Percentiles rank a stretch among this genome's conserved stretches.
phyloP scores from a whole-genome alignment of 2,329 filamentous ascomycete genomes.

The Beauveria pseudobassiana region DNA sequence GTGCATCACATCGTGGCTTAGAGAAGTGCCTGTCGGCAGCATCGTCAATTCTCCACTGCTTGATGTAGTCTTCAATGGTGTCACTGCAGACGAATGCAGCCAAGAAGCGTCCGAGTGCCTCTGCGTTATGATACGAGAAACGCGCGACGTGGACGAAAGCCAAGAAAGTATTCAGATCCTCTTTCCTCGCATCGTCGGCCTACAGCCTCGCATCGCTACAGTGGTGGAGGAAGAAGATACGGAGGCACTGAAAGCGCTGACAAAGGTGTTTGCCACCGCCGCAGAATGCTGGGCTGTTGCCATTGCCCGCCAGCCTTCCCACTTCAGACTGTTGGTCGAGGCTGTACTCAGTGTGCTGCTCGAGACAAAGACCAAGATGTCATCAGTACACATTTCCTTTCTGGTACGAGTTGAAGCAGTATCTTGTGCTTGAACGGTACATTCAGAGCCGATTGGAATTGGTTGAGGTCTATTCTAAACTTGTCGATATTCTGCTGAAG shows the following conservation, averaged over 20 bases:
- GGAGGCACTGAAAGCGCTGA: slow-evolving; percentile 81
- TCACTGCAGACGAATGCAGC: slow-evolving; percentile 70
- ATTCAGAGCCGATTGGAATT: slow-evolving; percentile 70
- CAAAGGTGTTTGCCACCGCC: slow-evolving; percentile 84
- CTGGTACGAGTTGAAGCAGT: slow-evolving; percentile 98
- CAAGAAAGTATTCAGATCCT: slow-evolving; percentile 73
- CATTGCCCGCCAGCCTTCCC: slow-evolving; percentile 72
- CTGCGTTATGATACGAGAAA: slow-evolving; percentile 86
- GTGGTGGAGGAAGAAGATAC: slow-evolving; percentile 73
- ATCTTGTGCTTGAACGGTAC: slow-evolving; percentile 84
- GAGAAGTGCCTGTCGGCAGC: slow-evolving; percentile 78
- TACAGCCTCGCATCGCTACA: slow-evolving; percentile 69
- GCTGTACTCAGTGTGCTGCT: slow-evolving; percentile 81
- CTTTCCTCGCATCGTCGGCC: slow-evolving; percentile 69
- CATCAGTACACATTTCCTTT: slow-evolving; percentile 90
- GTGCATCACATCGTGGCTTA: slow-evolving; percentile 93
- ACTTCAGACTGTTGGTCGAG: slow-evolving; percentile 82
- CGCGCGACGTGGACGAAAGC: slow-evolving; percentile 86
- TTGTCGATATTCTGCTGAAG: slow-evolving; percentile 88
- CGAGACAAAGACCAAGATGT: slow-evolving; percentile 85
- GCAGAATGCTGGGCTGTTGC: slow-evolving; percentile 92
- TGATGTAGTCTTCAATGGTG: slow-evolving; percentile 68
- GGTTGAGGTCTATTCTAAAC: slow-evolving; percentile 74
- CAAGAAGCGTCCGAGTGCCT: slow-evolving; percentile 88
- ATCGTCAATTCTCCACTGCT: slow-evolving; percentile 83